Percentiles rank a stretch among this genome's conserved stretches.
Conservation (phyloP, 2,329 filamentous ascomycete species). For the Arachnomyces sp. region DNA sequence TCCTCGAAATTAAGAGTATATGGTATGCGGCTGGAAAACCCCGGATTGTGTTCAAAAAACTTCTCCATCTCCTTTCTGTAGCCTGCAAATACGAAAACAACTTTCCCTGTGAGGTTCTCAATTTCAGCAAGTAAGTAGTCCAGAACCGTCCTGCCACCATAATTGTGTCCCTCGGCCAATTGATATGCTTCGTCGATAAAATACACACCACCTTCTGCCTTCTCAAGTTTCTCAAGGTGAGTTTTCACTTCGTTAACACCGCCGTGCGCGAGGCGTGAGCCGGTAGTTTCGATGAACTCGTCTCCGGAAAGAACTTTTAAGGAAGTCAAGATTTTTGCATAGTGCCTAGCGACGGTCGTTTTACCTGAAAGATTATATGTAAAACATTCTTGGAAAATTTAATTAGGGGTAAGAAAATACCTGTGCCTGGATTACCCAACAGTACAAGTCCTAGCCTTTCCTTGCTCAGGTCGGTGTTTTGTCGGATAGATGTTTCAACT, state of each 20-base stretch:
- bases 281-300: conserved; percentile 59
- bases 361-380: conserved; percentile 44
- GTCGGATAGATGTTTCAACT: conserved; percentile 54
- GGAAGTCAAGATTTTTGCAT: conserved; percentile 57
- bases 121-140: conserved; percentile 66
- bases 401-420: conserved; percentile 30
- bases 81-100: conserved; percentile 66
- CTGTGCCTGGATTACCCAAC: conserved; percentile 69
- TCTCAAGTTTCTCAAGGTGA: conserved; percentile 49
- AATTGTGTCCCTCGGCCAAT: conserved; percentile 52
- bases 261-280: conserved; percentile 56
- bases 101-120: conserved; percentile 61
- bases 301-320: conserved; percentile 56
- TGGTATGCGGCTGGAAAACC: conserved; percentile 63
- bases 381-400: conserved; percentile 1
- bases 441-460: conserved; percentile 58
- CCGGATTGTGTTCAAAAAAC: conserved; percentile 68
- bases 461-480: conserved; percentile 46
- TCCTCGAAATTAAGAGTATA: conserved; percentile 60
- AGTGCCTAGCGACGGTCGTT: conserved; percentile 67
- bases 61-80: conserved; percentile 69
- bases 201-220: conserved; percentile 57
- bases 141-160: conserved; percentile 54
- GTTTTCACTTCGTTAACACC: conserved; percentile 54
- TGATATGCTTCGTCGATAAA: conserved; percentile 81